Conservation (phyloP, 108 stramenopile genomes). For the Cyclotella cryptica region DNA sequence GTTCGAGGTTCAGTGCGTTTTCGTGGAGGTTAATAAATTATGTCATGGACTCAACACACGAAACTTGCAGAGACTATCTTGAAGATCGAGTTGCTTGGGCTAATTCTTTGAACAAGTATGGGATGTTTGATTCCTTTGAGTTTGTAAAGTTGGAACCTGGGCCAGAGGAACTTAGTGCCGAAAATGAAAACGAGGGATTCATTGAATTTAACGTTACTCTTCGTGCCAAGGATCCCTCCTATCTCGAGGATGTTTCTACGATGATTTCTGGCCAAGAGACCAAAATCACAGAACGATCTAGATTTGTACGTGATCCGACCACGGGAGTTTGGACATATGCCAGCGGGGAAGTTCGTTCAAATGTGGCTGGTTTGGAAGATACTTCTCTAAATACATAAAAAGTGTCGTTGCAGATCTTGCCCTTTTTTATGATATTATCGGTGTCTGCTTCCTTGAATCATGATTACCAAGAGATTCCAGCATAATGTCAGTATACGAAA, state of each 20-base stretch:
- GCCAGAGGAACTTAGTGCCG: conserved; percentile 33
- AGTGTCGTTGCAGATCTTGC: too few relatives aligned
- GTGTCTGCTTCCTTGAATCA: too few relatives aligned
- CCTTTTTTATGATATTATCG: too few relatives aligned
- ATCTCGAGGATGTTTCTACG: conserved; percentile 10
- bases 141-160: conserved; percentile 63
- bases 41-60: conserved; percentile 76
- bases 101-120: conserved; percentile 71
- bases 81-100: conserved; percentile 73
- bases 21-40: conserved; percentile 60
- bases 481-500: too few relatives aligned
- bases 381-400: conserved; percentile 45
- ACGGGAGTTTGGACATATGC: conserved; percentile 68
- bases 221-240: conserved; percentile 26
- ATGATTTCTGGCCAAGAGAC: conserved; percentile 59
- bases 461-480: too few relatives aligned
- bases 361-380: conserved; percentile 65
- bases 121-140: conserved; percentile 86
- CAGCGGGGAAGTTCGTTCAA: conserved; percentile 69
- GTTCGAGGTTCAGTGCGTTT: conserved; percentile 76
- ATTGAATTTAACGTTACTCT: conserved; percentile 68
- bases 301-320: conserved; percentile 54
- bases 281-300: conserved; percentile 62
- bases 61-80: conserved; percentile 63
- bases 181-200: conserved; percentile 57